Conservation (phyloP, 345 rosid species). For the Noccaea caerulescens region DNA sequence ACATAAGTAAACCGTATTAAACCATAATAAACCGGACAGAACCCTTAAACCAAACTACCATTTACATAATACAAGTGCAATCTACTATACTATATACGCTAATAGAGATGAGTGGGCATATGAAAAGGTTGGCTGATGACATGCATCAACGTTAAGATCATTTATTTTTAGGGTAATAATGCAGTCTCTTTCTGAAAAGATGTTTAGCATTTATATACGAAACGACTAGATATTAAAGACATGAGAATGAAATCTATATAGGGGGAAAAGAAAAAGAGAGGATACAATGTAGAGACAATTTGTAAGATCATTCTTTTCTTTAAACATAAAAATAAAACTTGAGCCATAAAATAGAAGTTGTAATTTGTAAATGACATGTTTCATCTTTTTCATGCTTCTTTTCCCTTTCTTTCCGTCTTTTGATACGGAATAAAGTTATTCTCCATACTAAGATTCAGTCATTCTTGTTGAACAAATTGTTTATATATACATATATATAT, state of each 20-base stretch:
- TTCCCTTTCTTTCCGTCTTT: conserved; percentile 19
- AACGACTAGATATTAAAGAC: conserved; percentile 32
- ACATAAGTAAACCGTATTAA: too few species aligned
- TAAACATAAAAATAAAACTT: not conserved
- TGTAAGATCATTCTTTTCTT: conserved; percentile 20
- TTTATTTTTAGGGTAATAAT: conserved; percentile 26
- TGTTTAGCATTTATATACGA: conserved; percentile 36
- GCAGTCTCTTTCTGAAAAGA: conserved; percentile 36
- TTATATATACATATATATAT: not conserved
- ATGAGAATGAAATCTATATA: conserved; percentile 6
- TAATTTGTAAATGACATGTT: conserved; percentile 37
- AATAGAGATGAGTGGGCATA: conserved; percentile 20
- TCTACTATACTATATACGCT: too few species aligned
- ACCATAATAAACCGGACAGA: too few species aligned
- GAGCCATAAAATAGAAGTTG: not conserved
- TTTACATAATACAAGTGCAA: too few species aligned
- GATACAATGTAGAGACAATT: conserved; percentile 30
- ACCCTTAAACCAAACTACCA: too few species aligned
- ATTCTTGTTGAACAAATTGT: not conserved
- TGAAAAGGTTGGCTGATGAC: conserved; percentile 25
- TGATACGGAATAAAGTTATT: conserved; percentile 23
- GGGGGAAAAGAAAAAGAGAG: conserved; percentile 10
- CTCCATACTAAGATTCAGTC: conserved; percentile 26
- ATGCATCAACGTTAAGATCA: conserved; percentile 32
- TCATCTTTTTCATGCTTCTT: conserved; percentile 28